Conservation (phyloP, 495 filamentous ascomycete species). For the Tuber melanosporum region DNA sequence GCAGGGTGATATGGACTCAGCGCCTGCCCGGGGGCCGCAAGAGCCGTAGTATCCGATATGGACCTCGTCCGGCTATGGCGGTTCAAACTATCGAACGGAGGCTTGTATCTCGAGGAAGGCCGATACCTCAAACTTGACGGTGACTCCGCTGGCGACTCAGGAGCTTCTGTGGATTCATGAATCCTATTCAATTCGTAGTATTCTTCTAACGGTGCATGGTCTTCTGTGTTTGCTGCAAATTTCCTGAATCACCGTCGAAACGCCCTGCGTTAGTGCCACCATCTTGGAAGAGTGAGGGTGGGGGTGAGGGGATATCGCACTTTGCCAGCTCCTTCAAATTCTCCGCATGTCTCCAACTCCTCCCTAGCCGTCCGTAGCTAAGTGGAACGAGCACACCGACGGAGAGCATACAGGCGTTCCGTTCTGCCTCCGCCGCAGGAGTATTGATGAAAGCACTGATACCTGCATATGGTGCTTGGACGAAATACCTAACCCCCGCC, state of each 20-base stretch:
- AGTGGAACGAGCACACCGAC: slow-evolving; percentile 82
- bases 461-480: slow-evolving; percentile 73
- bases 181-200: slow-evolving; percentile 70
- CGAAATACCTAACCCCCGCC: slow-evolving; percentile 60
- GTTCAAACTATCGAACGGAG: slow-evolving; percentile 37
- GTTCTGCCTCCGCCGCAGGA: slow-evolving; percentile 64
- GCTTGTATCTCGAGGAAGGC: slow-evolving; percentile 45
- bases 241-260: slow-evolving; percentile 41
- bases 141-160: slow-evolving; percentile 54
- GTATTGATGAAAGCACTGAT: slow-evolving; percentile 87
- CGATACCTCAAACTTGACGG: slow-evolving; percentile 48
- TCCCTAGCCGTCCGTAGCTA: slow-evolving; percentile 77
- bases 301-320: slow-evolving; percentile 43
- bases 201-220: slow-evolving; percentile 59
- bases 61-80: slow-evolving; percentile 53
- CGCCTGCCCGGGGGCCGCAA: slow-evolving; percentile 57
- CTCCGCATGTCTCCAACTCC: slow-evolving; percentile 81
- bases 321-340: slow-evolving; percentile 66
- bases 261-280: slow-evolving; percentile 2
- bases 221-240: slow-evolving; percentile 51
- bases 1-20: slow-evolving; percentile 78
- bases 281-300: slow-evolving; percentile 38
- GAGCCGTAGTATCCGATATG: slow-evolving; percentile 54
- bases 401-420: slow-evolving; percentile 87
- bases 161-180: slow-evolving; percentile 48